These are phyloP conservation scores for Shiraia bambusicola DNA, from an alignment of 2,329 filamentous ascomycete genomes.

Conservation along the genomic window DNA sequence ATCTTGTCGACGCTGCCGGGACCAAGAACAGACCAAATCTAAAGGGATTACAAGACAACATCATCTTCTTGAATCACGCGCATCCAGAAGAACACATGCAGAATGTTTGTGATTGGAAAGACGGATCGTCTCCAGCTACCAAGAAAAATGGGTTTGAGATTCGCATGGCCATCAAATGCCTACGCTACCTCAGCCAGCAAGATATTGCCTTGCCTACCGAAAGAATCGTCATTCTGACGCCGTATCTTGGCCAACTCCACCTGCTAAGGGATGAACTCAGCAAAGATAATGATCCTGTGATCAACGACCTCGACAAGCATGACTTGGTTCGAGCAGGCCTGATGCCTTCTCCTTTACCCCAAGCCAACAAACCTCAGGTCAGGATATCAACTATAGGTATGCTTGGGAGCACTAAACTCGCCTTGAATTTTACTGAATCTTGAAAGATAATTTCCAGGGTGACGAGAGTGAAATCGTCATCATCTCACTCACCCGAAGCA, in stretches of 20 bases:
- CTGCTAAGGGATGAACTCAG: neutral
- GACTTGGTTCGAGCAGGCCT: no score
- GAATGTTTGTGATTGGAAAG: neutral
- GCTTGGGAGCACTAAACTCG: no score
- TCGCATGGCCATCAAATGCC: neutral
- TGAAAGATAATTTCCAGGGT: neutral
- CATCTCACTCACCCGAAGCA: neutral
- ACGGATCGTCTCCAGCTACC: neutral
- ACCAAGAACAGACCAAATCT: neutral
- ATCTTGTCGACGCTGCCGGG: constrained; percentile 52
- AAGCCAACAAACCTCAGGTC: no score
- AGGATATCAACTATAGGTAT: no score
- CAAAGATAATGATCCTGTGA: no score
- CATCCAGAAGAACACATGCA: neutral
- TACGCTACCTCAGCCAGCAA: neutral
- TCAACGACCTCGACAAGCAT: no score
- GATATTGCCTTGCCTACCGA: neutral
- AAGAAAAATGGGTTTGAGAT: neutral
- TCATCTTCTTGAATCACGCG: neutral
- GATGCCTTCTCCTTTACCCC: no score
- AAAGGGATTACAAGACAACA: neutral
- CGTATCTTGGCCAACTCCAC: neutral
- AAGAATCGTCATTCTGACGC: neutral
- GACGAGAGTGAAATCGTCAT: neutral
- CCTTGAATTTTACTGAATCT: no score